phyloP scores from a whole-genome alignment of 495 filamentous ascomycete species.

The Xanthoparmelia taractica region DNA sequence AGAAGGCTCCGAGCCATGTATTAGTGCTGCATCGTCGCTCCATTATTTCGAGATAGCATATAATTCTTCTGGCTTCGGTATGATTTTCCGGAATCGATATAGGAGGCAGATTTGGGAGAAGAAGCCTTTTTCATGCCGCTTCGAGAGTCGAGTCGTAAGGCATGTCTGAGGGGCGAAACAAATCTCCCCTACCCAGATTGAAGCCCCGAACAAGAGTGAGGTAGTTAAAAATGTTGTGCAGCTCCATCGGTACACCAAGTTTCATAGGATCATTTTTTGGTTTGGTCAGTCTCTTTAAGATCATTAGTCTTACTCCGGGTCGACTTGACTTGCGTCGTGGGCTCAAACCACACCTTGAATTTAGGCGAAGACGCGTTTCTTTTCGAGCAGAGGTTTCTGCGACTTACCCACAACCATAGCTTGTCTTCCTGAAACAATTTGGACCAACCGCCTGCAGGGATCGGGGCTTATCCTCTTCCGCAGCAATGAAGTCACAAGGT shows the following conservation, averaged over 20 bases:
- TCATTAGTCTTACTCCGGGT: neutral
- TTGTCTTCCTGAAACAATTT: conserved; percentile 11
- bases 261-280: conserved; percentile 40
- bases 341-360: conserved; percentile 51
- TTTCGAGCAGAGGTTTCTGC: conserved; percentile 47
- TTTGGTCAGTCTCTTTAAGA: conserved; percentile 25
- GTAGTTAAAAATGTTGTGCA: conserved; percentile 9
- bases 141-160: neutral
- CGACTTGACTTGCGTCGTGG: conserved; percentile 37
- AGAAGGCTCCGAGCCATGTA: conserved; percentile 58
- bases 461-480: conserved; percentile 42
- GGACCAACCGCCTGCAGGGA: conserved; percentile 15
- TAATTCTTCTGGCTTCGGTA: no score
- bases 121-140: neutral
- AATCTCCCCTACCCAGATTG: no score
- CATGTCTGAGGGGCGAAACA: no score
- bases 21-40: conserved; percentile 57
- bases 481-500: conserved; percentile 53
- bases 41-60: no score
- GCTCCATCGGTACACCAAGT: conserved; percentile 57
- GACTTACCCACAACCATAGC: conserved; percentile 41
- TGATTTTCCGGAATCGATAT: conserved; percentile 37
- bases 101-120: neutral
- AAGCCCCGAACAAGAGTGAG: neutral
- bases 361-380: conserved; percentile 49